Conservation (phyloP, 2,329 filamentous ascomycete species). For the Neofusicoccum parvum region DNA sequence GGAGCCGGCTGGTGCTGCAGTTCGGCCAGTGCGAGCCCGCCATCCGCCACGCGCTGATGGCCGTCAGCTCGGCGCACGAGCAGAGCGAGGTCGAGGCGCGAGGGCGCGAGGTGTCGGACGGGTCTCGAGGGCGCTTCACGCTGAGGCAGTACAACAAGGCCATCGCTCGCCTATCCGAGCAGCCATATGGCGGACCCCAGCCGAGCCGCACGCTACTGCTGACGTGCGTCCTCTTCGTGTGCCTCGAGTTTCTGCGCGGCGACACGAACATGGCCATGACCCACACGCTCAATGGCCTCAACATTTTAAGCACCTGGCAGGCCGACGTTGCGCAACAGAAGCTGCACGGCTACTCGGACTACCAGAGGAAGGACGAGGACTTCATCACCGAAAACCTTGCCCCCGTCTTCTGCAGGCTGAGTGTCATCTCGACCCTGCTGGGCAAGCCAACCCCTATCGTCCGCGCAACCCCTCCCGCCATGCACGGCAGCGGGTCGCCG, state of each 20-base stretch:
- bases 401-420: conserved; percentile 14
- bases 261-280: conserved; percentile 40
- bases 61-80: conserved; percentile 41
- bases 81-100: conserved; percentile 29
- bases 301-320: conserved; percentile 32
- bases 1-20: conserved; percentile 44
- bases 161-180: conserved; percentile 38
- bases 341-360: neutral
- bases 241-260: conserved; percentile 45
- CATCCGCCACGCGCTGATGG: conserved; percentile 46
- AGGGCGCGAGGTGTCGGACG: conserved; percentile 19
- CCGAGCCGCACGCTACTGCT: conserved; percentile 43
- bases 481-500: neutral
- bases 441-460: neutral
- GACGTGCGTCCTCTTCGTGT: conserved; percentile 45
- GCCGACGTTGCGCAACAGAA: neutral
- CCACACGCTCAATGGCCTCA: conserved; percentile 50
- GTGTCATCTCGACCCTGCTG: neutral
- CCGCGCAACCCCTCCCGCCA: neutral
- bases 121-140: conserved; percentile 29
- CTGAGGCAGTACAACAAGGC: conserved; percentile 46
- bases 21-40: conserved; percentile 43
- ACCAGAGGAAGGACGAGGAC: neutral
- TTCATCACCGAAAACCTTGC: conserved; percentile 12
- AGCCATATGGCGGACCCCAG: conserved; percentile 33